Conservation (phyloP, 1,284 basidiomycete species). For the Apiotrichum porosum region DNA sequence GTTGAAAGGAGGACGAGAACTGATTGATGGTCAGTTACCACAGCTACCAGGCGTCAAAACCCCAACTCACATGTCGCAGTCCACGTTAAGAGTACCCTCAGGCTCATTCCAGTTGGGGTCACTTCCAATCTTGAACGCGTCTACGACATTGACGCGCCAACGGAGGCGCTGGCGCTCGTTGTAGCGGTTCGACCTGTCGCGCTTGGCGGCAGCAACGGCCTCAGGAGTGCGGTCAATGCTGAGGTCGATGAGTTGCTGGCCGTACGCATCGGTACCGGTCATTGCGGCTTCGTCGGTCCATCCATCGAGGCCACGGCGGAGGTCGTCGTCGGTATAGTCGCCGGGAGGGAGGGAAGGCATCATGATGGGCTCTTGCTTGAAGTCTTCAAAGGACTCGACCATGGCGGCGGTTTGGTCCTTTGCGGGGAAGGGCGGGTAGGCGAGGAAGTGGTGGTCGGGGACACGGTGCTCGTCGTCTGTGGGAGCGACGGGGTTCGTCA, state of each 20-base stretch:
- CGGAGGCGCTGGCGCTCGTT: neutral
- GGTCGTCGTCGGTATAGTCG: neutral
- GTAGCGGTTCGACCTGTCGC: neutral
- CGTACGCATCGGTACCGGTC: conserved; percentile 6
- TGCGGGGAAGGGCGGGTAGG: neutral
- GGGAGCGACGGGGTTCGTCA: too few species aligned
- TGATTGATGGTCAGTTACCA: conserved; percentile 13
- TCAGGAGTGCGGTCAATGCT: neutral
- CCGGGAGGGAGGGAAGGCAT: neutral
- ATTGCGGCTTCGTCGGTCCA: neutral
- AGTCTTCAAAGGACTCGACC: conserved; percentile 5
- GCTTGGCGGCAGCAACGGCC: neutral
- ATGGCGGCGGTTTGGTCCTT: neutral
- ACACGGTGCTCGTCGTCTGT: neutral
- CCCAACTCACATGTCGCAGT: conserved; percentile 23
- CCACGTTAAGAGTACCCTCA: conserved; percentile 12
- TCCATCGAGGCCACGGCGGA: conserved; percentile 3
- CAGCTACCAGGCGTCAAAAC: too few species aligned
- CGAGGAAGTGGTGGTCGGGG: neutral
- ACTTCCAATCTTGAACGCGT: conserved; percentile 28
- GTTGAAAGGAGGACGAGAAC: conserved; percentile 30
- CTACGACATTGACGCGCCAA: conserved; percentile 7
- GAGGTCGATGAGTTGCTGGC: conserved; percentile 3
- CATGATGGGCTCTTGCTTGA: neutral
- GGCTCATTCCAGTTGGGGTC: conserved; percentile 28